phyloP scores from a whole-genome alignment of 2,329 filamentous ascomycete species.

The Anthostomella pinea region DNA sequence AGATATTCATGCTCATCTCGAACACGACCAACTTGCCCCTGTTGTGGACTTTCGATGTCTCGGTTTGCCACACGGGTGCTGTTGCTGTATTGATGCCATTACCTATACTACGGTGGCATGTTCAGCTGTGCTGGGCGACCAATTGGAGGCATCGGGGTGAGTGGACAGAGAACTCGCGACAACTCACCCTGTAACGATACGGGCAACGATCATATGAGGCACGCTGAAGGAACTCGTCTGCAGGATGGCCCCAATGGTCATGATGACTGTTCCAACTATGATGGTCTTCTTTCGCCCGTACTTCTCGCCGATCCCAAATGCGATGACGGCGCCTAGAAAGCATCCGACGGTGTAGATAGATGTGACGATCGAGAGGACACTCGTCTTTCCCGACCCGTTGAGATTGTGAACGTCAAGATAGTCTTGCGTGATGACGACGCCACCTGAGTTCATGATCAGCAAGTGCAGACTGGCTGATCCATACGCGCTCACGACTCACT shows the following conservation, averaged over 20 bases:
- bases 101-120: slow-evolving; percentile 43
- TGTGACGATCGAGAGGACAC: slow-evolving; percentile 43
- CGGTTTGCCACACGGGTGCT: slow-evolving; percentile 32
- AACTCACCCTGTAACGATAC: slow-evolving; percentile 40
- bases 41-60: slow-evolving; percentile 28
- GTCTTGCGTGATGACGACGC: slow-evolving; percentile 52
- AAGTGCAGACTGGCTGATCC: not conserved
- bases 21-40: slow-evolving; percentile 29
- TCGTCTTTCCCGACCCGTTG: slow-evolving; percentile 35
- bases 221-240: slow-evolving; percentile 28
- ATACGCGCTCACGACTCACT: slow-evolving; percentile 10
- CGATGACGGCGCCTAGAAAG: slow-evolving; percentile 39
- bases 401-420: slow-evolving; percentile 48
- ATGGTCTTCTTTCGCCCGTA: slow-evolving; percentile 44
- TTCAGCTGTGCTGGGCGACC: too few relatives aligned
- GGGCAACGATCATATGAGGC: slow-evolving; percentile 37
- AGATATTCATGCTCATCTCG: slow-evolving; percentile 30
- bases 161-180: not conserved
- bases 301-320: slow-evolving; percentile 39
- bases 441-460: slow-evolving; percentile 22
- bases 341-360: slow-evolving; percentile 42
- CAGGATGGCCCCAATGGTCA: slow-evolving; percentile 33
- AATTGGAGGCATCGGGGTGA: too few relatives aligned
- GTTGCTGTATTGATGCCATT: slow-evolving; percentile 37
- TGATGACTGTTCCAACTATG: slow-evolving; percentile 39